Evolutionary conservation across 768 basidiomycete species (phyloP).

Genomic region (Dentipellis fragilis): DNA sequence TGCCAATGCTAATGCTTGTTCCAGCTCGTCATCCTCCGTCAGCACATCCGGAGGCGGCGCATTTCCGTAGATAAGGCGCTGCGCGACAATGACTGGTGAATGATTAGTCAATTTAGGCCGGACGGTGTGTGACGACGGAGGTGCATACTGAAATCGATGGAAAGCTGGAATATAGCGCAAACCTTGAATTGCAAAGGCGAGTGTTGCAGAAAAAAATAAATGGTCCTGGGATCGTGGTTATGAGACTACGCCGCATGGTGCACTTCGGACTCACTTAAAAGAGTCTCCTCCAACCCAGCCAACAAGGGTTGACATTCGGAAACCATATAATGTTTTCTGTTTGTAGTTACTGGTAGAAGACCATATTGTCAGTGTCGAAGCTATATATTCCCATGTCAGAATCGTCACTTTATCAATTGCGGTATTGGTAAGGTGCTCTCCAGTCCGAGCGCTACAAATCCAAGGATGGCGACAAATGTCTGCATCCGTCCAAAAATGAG

Average conservation of each 20-base stretch:
- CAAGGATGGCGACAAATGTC: constrained; percentile 51
- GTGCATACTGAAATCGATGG: constrained; percentile 56
- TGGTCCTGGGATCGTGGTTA: constrained; percentile 35
- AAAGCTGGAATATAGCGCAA: constrained; percentile 77
- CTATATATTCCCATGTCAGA: constrained; percentile 1
- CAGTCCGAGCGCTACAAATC: constrained; percentile 70
- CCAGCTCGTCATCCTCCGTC: constrained; percentile 53
- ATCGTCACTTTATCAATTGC: constrained; percentile 61
- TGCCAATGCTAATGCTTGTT: constrained; percentile 60
- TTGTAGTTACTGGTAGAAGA: constrained; percentile 56
- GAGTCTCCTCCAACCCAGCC: constrained; percentile 81
- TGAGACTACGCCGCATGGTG: constrained; percentile 2
- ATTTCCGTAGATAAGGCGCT: constrained; percentile 68
- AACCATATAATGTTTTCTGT: constrained; percentile 74
- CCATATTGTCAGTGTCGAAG: constrained; percentile 2
- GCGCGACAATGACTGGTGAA: constrained; percentile 53
- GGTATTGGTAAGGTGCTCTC: constrained; percentile 85
- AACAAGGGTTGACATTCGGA: constrained; percentile 70
- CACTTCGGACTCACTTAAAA: constrained; percentile 53
- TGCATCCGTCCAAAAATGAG: constrained; percentile 62
- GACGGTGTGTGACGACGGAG: background rate
- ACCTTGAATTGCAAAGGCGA: constrained; percentile 76
- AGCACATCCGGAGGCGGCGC: constrained; percentile 45
- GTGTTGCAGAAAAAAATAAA: constrained; percentile 68
- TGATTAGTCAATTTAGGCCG: constrained; percentile 2